These are phyloP conservation scores for Heliamphora exappendiculata DNA, from an alignment of 148 eudicot species.

Conservation along the genomic window DNA sequence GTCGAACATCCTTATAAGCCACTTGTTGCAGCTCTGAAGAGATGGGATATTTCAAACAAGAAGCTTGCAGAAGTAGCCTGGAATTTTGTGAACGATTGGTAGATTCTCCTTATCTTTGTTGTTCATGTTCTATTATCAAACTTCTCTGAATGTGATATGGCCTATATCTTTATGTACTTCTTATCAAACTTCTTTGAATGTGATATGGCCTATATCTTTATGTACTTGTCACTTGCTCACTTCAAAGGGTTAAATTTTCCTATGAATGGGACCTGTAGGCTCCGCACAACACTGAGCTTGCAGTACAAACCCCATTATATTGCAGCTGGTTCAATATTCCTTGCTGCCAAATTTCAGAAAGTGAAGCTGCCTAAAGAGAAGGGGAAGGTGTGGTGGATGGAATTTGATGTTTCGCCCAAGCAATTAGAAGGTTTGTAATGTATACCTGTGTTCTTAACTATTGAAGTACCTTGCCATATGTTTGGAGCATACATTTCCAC, in stretches of 20 bases:
- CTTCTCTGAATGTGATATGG: neutral
- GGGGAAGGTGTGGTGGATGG: constrained; percentile 74
- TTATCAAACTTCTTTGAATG: neutral
- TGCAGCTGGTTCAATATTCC: constrained; percentile 66
- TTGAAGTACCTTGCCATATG: neutral
- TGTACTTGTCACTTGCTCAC: neutral
- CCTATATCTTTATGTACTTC: neutral
- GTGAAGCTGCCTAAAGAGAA: constrained; percentile 43
- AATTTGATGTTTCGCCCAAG: constrained; percentile 65
- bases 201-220: neutral
- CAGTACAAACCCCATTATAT: constrained; percentile 79
- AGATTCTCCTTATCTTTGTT: constrained; percentile 9
- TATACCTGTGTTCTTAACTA: neutral
- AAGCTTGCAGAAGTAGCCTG: constrained; percentile 65
- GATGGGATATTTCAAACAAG: constrained; percentile 44
- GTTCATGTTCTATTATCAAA: neutral
- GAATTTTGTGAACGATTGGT: constrained; percentile 84
- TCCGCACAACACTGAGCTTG: constrained; percentile 61
- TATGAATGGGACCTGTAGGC: constrained; percentile 33
- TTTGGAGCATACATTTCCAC: neutral
- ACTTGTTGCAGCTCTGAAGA: constrained; percentile 64
- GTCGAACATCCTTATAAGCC: constrained; percentile 67
- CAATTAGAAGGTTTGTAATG: constrained; percentile 52
- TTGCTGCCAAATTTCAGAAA: constrained; percentile 59
- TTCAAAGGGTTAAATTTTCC: neutral